A percentile compares a stretch with the other conserved stretches of the same genome.
Conservation (phyloP, 352 stramenopile species). For the Pythium vanterpoolii region DNA sequence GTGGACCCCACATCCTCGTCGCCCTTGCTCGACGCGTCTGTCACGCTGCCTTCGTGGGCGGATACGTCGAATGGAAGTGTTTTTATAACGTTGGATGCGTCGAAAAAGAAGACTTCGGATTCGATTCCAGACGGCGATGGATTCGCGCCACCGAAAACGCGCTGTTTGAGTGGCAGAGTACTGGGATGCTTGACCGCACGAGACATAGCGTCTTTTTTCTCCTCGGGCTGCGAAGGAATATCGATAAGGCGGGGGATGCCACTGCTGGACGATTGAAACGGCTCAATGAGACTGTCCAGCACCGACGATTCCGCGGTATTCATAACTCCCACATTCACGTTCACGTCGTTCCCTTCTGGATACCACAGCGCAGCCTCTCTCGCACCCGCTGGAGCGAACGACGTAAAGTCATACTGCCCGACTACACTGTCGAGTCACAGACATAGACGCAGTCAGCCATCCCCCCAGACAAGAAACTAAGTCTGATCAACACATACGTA, state of each 20-base stretch:
- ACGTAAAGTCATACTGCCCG: conserved; percentile 9
- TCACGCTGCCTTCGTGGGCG: conserved; percentile 12
- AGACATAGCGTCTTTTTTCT: not conserved
- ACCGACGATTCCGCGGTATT: not conserved
- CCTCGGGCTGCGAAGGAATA: not conserved
- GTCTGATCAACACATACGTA: conserved; percentile 24
- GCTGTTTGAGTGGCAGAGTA: not conserved
- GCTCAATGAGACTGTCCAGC: conserved; percentile 6
- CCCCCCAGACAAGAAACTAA: not conserved
- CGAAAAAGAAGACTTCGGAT: conserved; percentile 41
- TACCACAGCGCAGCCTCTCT: conserved; percentile 20
- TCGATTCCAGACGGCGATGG: conserved; percentile 10
- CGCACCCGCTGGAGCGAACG: conserved; percentile 3
- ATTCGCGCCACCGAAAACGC: not conserved
- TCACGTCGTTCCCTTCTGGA: not conserved
- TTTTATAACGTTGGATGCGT: conserved; percentile 30
- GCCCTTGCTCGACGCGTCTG: conserved; percentile 18
- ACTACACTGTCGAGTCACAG: conserved; percentile 3
- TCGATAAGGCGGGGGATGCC: conserved; percentile 13
- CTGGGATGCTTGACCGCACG: not conserved
- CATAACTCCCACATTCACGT: not conserved
- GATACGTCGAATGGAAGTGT: not conserved
- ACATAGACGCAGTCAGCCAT: not conserved
- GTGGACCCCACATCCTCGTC: conserved; percentile 11
- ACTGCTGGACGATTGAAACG: not conserved